Evolutionary conservation across 176 grass and related monocot species (phyloP).

Genomic region (Hyparrhenia diplandra): DNA sequence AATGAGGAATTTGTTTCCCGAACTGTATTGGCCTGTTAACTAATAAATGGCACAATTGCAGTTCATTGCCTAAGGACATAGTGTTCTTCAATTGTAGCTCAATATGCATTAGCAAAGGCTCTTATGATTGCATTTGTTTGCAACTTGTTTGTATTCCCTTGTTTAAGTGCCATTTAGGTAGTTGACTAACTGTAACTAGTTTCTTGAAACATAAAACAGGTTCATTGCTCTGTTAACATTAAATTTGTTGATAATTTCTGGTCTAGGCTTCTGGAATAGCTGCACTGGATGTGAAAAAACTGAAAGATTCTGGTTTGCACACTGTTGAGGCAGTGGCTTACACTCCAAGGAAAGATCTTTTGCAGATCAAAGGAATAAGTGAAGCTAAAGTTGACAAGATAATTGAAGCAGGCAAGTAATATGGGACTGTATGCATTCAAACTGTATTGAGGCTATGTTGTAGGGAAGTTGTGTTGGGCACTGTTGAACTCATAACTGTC

Average conservation of each 20-base stretch:
- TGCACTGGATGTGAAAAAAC: slow-evolving; percentile 90
- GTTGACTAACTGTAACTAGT: not conserved
- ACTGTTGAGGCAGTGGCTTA: slow-evolving; percentile 84
- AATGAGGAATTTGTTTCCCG: not conserved
- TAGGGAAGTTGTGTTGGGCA: not conserved
- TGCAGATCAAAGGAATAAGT: slow-evolving; percentile 97
- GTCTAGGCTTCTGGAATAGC: slow-evolving; percentile 84
- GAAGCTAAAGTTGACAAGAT: slow-evolving; percentile 99
- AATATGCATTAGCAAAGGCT: not conserved
- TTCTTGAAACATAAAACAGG: not conserved
- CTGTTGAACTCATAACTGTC: not conserved
- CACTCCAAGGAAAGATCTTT: slow-evolving; percentile 91
- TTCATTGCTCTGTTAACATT: not conserved
- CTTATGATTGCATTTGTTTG: not conserved
- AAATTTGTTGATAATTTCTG: slow-evolving; percentile 7
- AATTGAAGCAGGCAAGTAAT: slow-evolving; percentile 75
- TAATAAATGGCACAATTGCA: not conserved
- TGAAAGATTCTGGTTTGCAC: slow-evolving; percentile 81
- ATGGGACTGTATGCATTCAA: not conserved
- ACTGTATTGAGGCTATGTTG: not conserved
- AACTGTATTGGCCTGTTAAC: not conserved
- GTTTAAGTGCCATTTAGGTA: not conserved
- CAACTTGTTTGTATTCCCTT: not conserved
- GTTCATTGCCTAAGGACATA: not conserved
- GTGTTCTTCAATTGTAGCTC: not conserved